A percentile compares a stretch with the other conserved stretches of the same genome.
These are phyloP conservation scores for Hydrangea macrophylla DNA, from an alignment of 148 eudicot genomes.

Conservation along the genomic window DNA sequence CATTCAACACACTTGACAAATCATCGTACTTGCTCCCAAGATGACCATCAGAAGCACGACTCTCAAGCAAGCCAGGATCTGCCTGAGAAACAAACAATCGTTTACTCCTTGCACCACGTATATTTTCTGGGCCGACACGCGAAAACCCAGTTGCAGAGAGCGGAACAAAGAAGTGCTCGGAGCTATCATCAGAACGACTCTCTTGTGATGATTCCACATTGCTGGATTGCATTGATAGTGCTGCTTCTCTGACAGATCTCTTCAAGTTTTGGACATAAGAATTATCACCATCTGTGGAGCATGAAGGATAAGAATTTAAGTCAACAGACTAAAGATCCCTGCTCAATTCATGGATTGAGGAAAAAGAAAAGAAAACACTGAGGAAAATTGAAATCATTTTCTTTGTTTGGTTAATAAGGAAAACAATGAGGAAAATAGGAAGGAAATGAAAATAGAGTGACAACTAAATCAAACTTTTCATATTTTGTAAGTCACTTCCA, in stretches of 20 bases:
- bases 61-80: slow-evolving; percentile 43
- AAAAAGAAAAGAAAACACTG: too few species aligned
- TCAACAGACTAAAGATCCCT: background rate
- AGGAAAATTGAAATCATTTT: too few species aligned
- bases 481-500: too few species aligned
- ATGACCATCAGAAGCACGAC: slow-evolving; percentile 35
- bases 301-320: slow-evolving; percentile 11
- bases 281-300: slow-evolving; percentile 54
- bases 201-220: slow-evolving; percentile 69
- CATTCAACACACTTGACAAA: slow-evolving; percentile 39
- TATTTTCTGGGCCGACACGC: slow-evolving; percentile 52
- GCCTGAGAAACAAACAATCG: slow-evolving; percentile 44
- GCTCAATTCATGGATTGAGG: too few species aligned
- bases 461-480: too few species aligned
- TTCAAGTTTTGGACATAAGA: slow-evolving; percentile 63
- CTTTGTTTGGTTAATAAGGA: too few species aligned
- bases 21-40: slow-evolving; percentile 51
- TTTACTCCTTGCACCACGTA: slow-evolving; percentile 46
- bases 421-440: too few species aligned
- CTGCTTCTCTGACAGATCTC: slow-evolving; percentile 98
- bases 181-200: slow-evolving; percentile 85
- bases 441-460: too few species aligned
- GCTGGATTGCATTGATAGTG: slow-evolving; percentile 60
- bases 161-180: slow-evolving; percentile 94
- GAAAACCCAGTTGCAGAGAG: slow-evolving; percentile 74